Conservation (phyloP, 257 asterid species). For the Craterostigma plantagineum region DNA sequence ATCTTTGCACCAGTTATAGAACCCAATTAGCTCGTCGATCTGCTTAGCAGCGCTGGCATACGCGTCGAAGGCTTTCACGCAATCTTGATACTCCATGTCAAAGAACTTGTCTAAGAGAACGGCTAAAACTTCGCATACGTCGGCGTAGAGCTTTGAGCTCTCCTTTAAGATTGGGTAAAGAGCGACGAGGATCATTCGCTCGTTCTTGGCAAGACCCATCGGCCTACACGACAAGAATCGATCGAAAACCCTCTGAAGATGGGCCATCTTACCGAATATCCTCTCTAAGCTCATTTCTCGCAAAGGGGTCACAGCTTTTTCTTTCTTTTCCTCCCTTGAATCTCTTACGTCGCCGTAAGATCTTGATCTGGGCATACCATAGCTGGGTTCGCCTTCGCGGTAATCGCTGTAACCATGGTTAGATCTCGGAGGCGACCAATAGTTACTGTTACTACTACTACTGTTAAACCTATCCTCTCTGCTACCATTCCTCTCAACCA, state of each 20-base stretch:
- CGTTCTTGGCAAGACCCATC: conserved; percentile 43
- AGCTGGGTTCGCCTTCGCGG: conserved; percentile 17
- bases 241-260: conserved; percentile 35
- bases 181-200: conserved; percentile 55
- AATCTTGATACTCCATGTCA: conserved; percentile 37
- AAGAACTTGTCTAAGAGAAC: conserved; percentile 25
- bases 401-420: neutral
- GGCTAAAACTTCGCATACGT: conserved; percentile 24
- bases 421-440: too few species aligned
- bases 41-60: conserved; percentile 45
- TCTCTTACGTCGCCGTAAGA: conserved; percentile 23
- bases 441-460: too few species aligned
- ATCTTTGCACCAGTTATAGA: conserved; percentile 50
- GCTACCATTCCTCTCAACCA: conserved; percentile 15
- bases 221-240: conserved; percentile 49
- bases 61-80: conserved; percentile 44
- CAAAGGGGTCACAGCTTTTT: conserved; percentile 15
- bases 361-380: conserved; percentile 15
- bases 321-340: conserved; percentile 12
- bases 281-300: conserved; percentile 34
- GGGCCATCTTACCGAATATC: conserved; percentile 45
- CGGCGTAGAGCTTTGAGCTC: conserved; percentile 35
- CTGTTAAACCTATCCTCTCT: conserved; percentile 9
- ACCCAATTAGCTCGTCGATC: conserved; percentile 27
- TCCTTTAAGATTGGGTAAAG: conserved; percentile 31